Evolutionary conservation across 768 basidiomycete species (phyloP), one percentile per base, ranked within the genome.

Genomic region (Boletus rubescentipes): DNA sequence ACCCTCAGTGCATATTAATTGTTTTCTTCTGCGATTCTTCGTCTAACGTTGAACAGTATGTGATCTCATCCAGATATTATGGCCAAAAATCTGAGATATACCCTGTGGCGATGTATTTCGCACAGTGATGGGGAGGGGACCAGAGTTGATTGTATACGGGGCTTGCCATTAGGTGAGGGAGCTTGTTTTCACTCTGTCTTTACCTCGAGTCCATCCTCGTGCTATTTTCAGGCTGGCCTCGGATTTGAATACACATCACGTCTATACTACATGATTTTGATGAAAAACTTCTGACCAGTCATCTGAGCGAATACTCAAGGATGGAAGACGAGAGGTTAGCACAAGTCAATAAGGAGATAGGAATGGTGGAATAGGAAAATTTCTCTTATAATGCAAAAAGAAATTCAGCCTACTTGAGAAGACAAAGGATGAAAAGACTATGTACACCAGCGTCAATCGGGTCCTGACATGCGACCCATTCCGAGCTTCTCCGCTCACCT

Each of bases 131-230:
- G 87, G 92, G 95, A 62, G 91, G 94, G 61, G 92, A 95, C 65
- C 79, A 91, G 29, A 90, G 89, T 52, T 95, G 92, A 90, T 68
- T 94, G 46, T 91, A 92, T 64, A 88, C 91, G 5, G 92, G 93
- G 18, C 81, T 93, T 56, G 92, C 91, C 1, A 87, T 93, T 32
- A 85, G 90, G 84, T 83, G 54, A 36, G 67, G 51, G 18, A 18
- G 54, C 32, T 9, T 18, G 23, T 26, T 18, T 9, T 6, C n/a
- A 0, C 9, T n/a, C 21, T 15, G 18, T 20, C 9, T 3, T 16
- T 30, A 18, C 16, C 46, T 8, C 16, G 6, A 11, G 26, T 35
- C 54, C 15, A 51, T 9, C 29, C 15, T 11, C 11, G 6, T 37
- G 14, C 6, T 23, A 8, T 9, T 21, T 20, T 31, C 49, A 88